Evolutionary conservation across 2,329 filamentous ascomycete genomes (phyloP), one percentile per base, ranked within the genome.

Genomic region (Pseudogymnoascus sp.): DNA sequence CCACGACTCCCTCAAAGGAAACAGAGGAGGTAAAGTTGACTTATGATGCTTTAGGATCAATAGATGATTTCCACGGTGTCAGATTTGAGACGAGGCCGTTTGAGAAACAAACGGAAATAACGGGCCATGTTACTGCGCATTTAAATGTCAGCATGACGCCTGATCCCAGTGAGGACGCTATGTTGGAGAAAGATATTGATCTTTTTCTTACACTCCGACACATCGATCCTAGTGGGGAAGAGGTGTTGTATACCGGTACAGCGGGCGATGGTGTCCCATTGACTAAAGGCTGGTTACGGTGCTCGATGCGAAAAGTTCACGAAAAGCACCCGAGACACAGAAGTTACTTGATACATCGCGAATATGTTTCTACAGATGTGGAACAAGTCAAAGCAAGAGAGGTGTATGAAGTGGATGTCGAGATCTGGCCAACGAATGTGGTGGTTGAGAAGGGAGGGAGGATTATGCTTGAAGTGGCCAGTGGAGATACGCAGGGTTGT

Each of bases 21-120:
- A n/a, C n/a, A 18, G 38, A 40, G 38, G 38, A 40, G 38, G 7
- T 40, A 10, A 77, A 90, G 16, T 44, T 44, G 40, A 44, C 40
- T 21, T 44, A 44, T 44, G 4, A 44, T 12, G 40, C 40, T 12
- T 21, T 44, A 44, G 40, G 40, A 21, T 44, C 40, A 21, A 21
- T 44, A 18, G 40, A 44, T 44, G 12, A 21, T 21, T 44, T 21
- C 18, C 40, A 44, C 12, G 40, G 40, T 11, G 3, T 40, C n/a
- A 40, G 38, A 8, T 40, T 40, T 40, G n/a, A 40, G n/a, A 18
- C 38, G 1, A 40, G 18, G 38, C 38, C 38, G 38, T 40, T 40
- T 40, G 38, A 40, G 38, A 40, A 18, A 16, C 7, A 40, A 40
- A 18, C 38, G 7, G 38, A 40, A 5, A 40, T 40, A 40, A 40